Base-by-base conservation (phyloP, 345 rosid genomes). In the Acer yangbiense region DNA sequence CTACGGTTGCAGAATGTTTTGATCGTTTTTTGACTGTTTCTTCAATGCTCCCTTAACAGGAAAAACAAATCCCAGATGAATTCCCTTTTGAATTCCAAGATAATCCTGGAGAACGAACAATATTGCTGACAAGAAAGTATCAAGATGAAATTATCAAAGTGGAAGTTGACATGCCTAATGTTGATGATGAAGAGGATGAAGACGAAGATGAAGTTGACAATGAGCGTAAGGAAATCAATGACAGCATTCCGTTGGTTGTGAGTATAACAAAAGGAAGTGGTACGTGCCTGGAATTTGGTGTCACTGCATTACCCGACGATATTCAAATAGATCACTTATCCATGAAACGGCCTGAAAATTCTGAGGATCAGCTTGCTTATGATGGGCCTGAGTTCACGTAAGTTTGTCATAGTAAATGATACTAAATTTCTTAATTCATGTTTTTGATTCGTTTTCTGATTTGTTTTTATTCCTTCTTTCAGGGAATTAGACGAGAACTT, bases 401-500 rank as follows among this genome's bases (percentile, higher is more conserved):
- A 85, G 91, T 58, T 23, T 7, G 6, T n/a, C 65, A 29, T 60
- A 3, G 29, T 69, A 27, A 43, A 3, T 13, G 9, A 25, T 48
- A 74, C 8, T 17, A 9, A 41, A 16, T 58, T 44, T 41, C 13
- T 29, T 55, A 7, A 7, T 46, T 9, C 10, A 3, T 23, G 17
- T 21, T 17, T 35, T 27, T 46, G 50, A 6, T 79, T 74, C 32
- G 3, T 44, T 3, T 77, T 72, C 57, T 58, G 39, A 44, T 21
- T 17, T 65, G n/a, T 57, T 74, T 3, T 23, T 11, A 43, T 43
- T 9, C 63, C 69, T 27, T 21, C 69, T 73, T 67, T 27, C 85
- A 92, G 97, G 3, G 94, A 88, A 74, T 81, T 90, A 88, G 97
- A 90, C 74, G 91, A 90, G 83, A 86, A 90, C 78, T 74, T 92